Base-by-base conservation (phyloP, 192 early-diverging fungal species). In the Cetraspora pellucida region DNA sequence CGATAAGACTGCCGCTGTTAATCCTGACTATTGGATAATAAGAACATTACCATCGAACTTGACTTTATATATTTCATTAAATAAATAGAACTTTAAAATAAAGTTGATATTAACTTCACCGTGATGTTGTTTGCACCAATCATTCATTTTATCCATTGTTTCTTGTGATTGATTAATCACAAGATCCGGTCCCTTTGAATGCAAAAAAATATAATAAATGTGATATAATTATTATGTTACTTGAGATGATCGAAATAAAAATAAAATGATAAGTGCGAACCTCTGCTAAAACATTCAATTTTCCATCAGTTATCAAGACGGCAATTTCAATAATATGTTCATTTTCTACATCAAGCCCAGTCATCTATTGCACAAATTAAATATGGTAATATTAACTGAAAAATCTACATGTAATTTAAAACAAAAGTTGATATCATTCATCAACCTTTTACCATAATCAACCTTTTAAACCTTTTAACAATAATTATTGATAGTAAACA, bases 251-350 rank as follows among this genome's bases (percentile, higher is more conserved):
- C 45, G 17, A 31, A 55, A 50, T 37, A 37, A 7, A 37, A 37
- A 37, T 37, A 37, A 37, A 37, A 1, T 37, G 37, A 37, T 37
- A 37, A 37, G 7, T 1, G 37, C 7, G 7, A 47, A 88, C 93
- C 82, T 92, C 88, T 28, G 89, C 95, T 17, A 96, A 82, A 68
- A 93, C 81, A 60, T 95, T 95, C 14, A 98, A 83, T n/a, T 94
- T 85, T 17, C 87, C 91, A 78, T 98, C 93, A 1, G 97, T 97
- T 74, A 97, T 83, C 50, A 99, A 87, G 63, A 87, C 88, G 0
- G 96, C 94, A 45, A 99, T 94, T 81, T 98, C 94, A 73, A 97
- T 94, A 78, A 96, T 88, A 43, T 89, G 88, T 78, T 95, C 95
- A 59, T 90, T 90, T 10, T 76, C 61, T 44, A 88, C 68, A 77